Evolutionary conservation across 257 asterid genomes (phyloP).

Genomic region (Eustoma russellianum): DNA sequence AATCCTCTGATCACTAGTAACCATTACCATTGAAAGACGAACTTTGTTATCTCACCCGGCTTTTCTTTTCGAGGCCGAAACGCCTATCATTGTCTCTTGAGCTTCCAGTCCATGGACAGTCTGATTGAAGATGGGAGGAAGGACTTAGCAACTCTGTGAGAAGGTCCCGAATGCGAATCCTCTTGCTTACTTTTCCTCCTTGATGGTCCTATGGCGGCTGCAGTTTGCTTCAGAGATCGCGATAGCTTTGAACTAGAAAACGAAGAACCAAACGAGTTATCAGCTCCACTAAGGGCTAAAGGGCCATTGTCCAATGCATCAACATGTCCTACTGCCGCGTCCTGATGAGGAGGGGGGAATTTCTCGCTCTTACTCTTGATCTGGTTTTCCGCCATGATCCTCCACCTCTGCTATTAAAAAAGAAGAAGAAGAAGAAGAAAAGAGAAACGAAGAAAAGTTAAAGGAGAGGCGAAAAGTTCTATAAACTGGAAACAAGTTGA

Average conservation of each 20-base stretch:
- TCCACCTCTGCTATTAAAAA: constrained; percentile 54
- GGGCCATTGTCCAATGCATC: constrained; percentile 35
- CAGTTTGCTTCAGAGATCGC: constrained; percentile 22
- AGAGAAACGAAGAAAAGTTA: constrained; percentile 1
- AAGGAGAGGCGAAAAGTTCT: too few relatives aligned
- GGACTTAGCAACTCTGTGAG: constrained; percentile 38
- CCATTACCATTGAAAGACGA: too few relatives aligned
- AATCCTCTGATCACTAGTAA: too few relatives aligned
- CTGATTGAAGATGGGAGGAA: constrained; percentile 53
- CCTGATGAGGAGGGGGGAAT: constrained; percentile 92
- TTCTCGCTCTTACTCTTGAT: constrained; percentile 76
- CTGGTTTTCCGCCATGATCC: constrained; percentile 41
- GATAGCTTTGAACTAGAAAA: constrained; percentile 38
- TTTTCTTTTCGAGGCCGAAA: too few relatives aligned
- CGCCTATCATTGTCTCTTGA: constrained; percentile 25
- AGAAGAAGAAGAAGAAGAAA: too few relatives aligned
- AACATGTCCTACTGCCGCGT: constrained; percentile 56
- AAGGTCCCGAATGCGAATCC: constrained; percentile 40
- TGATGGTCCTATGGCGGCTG: constrained; percentile 30
- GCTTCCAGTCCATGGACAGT: constrained; percentile 53
- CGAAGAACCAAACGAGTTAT: constrained; percentile 35
- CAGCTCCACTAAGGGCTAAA: constrained; percentile 31
- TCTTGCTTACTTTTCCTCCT: constrained; percentile 35
- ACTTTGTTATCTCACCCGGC: too few relatives aligned
- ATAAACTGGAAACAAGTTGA: too few relatives aligned